Evolutionary conservation across 2,329 filamentous ascomycete species (phyloP), one percentile per base, ranked within the genome.

Genomic region (Colletotrichum euphorbiae): DNA sequence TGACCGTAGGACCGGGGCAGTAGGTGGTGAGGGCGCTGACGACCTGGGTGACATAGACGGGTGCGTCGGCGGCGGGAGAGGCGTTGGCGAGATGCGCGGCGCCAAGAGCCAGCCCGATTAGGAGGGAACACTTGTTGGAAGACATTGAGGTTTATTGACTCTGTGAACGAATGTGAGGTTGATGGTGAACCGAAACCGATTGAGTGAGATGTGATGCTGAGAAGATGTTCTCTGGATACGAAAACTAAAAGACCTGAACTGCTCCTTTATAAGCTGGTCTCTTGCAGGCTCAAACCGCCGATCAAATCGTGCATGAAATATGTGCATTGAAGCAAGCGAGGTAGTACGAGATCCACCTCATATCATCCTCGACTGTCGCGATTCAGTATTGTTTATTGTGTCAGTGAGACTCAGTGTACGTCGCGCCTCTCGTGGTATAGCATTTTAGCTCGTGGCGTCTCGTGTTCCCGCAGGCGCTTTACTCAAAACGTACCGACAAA

Each of bases 1-100:
- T 36, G 57, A 60, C 31, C 31, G 86, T 87, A 38, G 86, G 82
- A 75, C 81, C 73, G 6, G 79, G 74, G 77, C 83, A 85, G 72
- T 76, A 80, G 52, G 81, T 83, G 48, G 76, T 78, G 74, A 77
- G 80, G 42, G 67, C 71, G 51, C 72, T 69, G 70, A 81, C 79
- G 59, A 80, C 76, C 73, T 74, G 76, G 69, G 78, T 81, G 19
- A 50, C 46, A 28, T 50, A 57, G 54, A 50, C 46, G 21, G 28
- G 7, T 28, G 46, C 13, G 46, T 15, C n/a, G 24, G 12, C 13
- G 21, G 31, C 21, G 4, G 46, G 46, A 28, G 54, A 40, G 21
- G 33, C 54, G 54, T 43, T 57, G 38, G 19, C 24, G 54, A 57
- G 6, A 19, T 24, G 54, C n/a, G 54, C 46, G 46, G 46, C 46